phyloP scores from a whole-genome alignment of 140 eudicot genomes.

The Ambrosia hybrid region DNA sequence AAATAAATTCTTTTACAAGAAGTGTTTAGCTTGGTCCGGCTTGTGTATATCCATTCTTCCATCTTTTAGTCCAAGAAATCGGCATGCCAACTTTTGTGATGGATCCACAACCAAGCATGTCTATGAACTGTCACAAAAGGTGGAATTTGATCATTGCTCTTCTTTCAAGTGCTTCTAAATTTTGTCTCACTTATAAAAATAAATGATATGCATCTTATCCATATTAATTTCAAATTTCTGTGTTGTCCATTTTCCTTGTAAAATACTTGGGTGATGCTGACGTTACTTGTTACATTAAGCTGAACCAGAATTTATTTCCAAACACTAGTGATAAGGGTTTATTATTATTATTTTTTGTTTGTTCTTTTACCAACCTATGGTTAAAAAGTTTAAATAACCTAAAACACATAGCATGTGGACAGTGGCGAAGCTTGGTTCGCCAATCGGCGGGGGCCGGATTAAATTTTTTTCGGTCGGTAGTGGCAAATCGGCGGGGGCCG shows the following conservation, averaged over 20 bases:
- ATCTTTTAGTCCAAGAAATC: conserved; percentile 30
- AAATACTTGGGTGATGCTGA: background rate
- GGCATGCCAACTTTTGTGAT: conserved; percentile 31
- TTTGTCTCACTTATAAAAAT: too few species aligned
- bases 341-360: too few species aligned
- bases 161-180: background rate
- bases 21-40: too few species aligned
- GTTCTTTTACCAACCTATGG: background rate
- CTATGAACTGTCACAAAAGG: conserved; percentile 25
- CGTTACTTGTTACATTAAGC: background rate
- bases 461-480: too few species aligned
- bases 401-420: background rate
- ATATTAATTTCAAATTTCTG: too few species aligned
- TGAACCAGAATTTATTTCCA: background rate
- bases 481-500: too few species aligned
- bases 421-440: too few species aligned
- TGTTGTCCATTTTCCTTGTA: background rate
- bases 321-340: background rate
- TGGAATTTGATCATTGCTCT: background rate
- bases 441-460: too few species aligned
- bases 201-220: background rate
- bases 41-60: background rate
- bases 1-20: too few species aligned
- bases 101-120: conserved; percentile 26
- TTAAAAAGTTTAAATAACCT: background rate